Evolutionary conservation across 768 basidiomycete genomes (phyloP).

Genomic region (Leucosporidium yakuticum): DNA sequence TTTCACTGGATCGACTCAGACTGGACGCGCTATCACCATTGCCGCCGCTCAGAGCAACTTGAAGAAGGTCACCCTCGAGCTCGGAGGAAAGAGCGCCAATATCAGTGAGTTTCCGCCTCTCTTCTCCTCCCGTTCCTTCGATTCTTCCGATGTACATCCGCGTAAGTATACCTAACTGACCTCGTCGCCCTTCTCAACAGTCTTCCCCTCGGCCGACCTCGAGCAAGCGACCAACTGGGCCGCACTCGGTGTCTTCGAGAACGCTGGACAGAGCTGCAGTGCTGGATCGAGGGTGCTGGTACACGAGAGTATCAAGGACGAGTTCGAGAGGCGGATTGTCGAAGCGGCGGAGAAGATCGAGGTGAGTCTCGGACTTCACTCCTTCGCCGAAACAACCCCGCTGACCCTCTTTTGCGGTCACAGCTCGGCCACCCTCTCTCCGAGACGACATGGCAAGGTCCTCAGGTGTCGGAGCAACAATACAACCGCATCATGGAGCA

Average conservation of each 20-base stretch:
- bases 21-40: constrained; percentile 82
- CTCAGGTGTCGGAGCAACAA: constrained; percentile 63
- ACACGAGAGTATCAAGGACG: constrained; percentile 72
- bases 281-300: constrained; percentile 88
- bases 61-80: constrained; percentile 92
- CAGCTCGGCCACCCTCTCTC: constrained; percentile 55
- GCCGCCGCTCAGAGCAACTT: constrained; percentile 88
- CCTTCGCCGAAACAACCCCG: constrained; percentile 68
- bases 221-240: constrained; percentile 58
- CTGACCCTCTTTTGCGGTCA: constrained; percentile 48
- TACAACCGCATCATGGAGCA: constrained; percentile 80
- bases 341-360: constrained; percentile 61
- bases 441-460: constrained; percentile 56
- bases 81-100: constrained; percentile 56
- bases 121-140: no score
- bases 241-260: constrained; percentile 42
- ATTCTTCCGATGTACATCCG: no score
- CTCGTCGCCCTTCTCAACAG: constrained; percentile 12
- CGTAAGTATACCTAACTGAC: no score
- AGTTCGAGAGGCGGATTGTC: constrained; percentile 51
- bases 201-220: constrained; percentile 85
- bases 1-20: constrained; percentile 85
- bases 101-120: constrained; percentile 41
- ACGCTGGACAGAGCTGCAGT: constrained; percentile 62
- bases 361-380: constrained; percentile 44